These are phyloP conservation scores for Pseudozyma flocculosa DNA, from an alignment of 1,284 basidiomycete species.

Conservation along the genomic window DNA sequence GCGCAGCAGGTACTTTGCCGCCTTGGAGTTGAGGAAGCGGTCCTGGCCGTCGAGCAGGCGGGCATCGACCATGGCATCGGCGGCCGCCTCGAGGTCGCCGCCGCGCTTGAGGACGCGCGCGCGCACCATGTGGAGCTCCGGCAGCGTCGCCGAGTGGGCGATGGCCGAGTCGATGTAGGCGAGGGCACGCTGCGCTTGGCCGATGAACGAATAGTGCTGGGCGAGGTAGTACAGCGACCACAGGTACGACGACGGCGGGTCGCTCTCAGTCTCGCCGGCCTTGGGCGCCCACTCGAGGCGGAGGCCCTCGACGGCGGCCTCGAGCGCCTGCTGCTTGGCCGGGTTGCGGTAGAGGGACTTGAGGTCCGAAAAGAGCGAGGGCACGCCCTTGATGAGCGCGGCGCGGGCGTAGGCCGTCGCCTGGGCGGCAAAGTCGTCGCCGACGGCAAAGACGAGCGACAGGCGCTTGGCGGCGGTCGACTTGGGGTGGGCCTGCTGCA, in stretches of 20 bases:
- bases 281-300: constrained; percentile 39
- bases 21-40: constrained; percentile 90
- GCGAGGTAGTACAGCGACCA: constrained; percentile 96
- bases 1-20: constrained; percentile 84
- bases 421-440: constrained; percentile 69
- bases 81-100: constrained; percentile 77
- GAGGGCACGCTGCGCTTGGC: constrained; percentile 64
- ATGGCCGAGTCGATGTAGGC: constrained; percentile 69
- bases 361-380: constrained; percentile 89
- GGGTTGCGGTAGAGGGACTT: constrained; percentile 77
- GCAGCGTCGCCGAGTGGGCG: constrained; percentile 86
- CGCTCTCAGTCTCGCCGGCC: constrained; percentile 30
- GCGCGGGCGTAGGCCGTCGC: constrained; percentile 71
- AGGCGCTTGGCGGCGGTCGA: constrained; percentile 44
- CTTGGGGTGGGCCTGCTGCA: constrained; percentile 37
- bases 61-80: constrained; percentile 76
- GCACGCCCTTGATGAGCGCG: constrained; percentile 81
- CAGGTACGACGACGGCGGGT: constrained; percentile 81
- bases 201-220: constrained; percentile 74
- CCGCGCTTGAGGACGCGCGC: constrained; percentile 83
- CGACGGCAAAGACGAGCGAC: constrained; percentile 34
- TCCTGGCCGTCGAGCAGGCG: constrained; percentile 88
- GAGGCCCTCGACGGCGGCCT: constrained; percentile 65
- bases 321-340: constrained; percentile 69
- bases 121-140: constrained; percentile 82